phyloP scores from a whole-genome alignment of 305 asterid genomes.

The Solanum hybrid region DNA sequence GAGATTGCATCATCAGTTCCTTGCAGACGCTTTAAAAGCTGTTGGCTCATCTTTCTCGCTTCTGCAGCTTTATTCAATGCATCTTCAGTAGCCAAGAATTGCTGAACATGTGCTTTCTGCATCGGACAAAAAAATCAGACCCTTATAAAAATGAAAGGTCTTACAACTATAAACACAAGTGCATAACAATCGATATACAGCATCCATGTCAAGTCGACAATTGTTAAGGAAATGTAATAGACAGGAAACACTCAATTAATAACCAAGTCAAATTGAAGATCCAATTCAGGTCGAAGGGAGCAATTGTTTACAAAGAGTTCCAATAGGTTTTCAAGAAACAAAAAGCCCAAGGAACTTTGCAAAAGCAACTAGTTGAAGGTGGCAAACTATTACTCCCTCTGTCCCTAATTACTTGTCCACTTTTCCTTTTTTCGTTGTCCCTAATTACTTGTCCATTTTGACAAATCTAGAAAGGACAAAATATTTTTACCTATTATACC shows the following conservation, averaged over 20 bases:
- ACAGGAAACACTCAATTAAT: neutral
- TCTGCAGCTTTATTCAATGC: conserved; percentile 75
- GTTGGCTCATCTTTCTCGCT: conserved; percentile 46
- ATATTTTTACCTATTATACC: no score
- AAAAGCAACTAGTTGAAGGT: neutral
- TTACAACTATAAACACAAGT: neutral
- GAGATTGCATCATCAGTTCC: conserved; percentile 73
- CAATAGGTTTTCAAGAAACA: neutral
- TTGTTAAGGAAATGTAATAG: neutral
- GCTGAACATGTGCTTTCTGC: conserved; percentile 50
- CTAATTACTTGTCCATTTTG: no score
- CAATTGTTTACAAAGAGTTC: neutral
- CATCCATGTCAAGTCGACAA: neutral
- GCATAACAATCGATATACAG: neutral
- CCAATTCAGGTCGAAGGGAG: neutral
- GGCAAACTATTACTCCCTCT: neutral
- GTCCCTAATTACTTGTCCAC: no score
- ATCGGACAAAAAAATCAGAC: neutral
- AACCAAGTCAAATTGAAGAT: neutral
- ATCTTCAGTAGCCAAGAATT: conserved; percentile 76
- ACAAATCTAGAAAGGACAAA: no score
- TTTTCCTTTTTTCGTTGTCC: no score
- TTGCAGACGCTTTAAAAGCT: conserved; percentile 71
- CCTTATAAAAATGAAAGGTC: neutral
- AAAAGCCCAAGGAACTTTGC: neutral